Evolutionary conservation across 257 asterid species (phyloP).

Genomic region (Capsicum chinense): DNA sequence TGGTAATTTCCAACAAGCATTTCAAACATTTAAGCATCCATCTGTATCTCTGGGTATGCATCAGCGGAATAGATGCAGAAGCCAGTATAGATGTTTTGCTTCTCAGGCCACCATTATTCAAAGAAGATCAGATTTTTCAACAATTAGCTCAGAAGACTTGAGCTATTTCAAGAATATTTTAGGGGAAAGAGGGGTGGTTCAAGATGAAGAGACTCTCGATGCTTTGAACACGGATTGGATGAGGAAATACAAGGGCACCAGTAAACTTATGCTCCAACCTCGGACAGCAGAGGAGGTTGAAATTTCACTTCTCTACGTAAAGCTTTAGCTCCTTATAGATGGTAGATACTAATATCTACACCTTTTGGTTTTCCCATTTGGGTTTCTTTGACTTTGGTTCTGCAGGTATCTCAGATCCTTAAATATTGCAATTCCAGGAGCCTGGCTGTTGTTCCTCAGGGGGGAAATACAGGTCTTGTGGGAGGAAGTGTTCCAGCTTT

Average conservation of each 20-base stretch:
- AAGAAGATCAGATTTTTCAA: conserved; percentile 65
- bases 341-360: conserved; percentile 4
- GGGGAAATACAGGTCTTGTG: conserved; percentile 98
- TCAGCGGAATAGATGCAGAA: conserved; percentile 38
- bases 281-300: conserved; percentile 72
- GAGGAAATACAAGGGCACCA: conserved; percentile 82
- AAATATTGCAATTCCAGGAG: conserved; percentile 80
- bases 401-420: conserved; percentile 91
- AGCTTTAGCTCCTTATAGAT: conserved; percentile 12
- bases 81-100: conserved; percentile 50
- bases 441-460: conserved; percentile 99
- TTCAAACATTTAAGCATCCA: conserved; percentile 18
- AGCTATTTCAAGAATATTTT: conserved; percentile 69
- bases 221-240: conserved; percentile 94
- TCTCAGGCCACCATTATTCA: conserved; percentile 53
- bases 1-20: conserved; percentile 32
- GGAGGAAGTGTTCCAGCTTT: conserved; percentile 98
- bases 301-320: not conserved
- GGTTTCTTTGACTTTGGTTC: conserved; percentile 24
- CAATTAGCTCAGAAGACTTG: conserved; percentile 67
- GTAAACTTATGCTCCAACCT: conserved; percentile 90
- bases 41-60: conserved; percentile 33
- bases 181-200: conserved; percentile 86
- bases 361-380: conserved; percentile 19
- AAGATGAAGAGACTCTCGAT: conserved; percentile 74